Evolutionary conservation across 1,284 basidiomycete species (phyloP), one percentile per base, ranked within the genome.

Genomic region (Malassezia sp.): DNA sequence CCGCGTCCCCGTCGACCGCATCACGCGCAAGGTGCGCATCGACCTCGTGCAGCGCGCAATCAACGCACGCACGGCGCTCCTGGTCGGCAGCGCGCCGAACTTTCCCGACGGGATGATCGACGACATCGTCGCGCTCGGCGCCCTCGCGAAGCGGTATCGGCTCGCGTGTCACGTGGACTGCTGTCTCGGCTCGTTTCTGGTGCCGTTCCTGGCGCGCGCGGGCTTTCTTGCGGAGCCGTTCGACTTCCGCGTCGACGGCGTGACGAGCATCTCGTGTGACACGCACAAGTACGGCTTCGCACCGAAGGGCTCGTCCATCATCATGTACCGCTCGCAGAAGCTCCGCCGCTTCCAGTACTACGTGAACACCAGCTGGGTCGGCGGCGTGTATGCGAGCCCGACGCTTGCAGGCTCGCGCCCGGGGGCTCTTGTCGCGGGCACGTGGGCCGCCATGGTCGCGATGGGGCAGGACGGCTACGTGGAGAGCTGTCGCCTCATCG

Each of bases 361-460:
- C 42, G 59, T 71, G 35, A 60, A 63, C 52, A 56, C 64, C 23
- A 58, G 56, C 31, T 71, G 69, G 69, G 52, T 65, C 5, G 69
- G 69, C 17, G 69, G 69, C 26, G 67, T 71, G 10, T 71, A 70
- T 38, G 61, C 62, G 20, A 61, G 59, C 5, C 66, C 59, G 12
- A 63, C 53, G 5, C 62, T 59, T 7, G 43, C 43, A 14, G 62
- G 51, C 12, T 61, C 43, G 42, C 84, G 90, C 34, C 87, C 90
- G 0, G 91, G 91, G 8, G 81, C 87, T 0, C 74, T 96, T 48
- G 84, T 97, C 51, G 91, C 91, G 10, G 91, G 87, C 33, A 83
- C 88, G 14, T 97, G 90, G 89, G 88, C 91, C 3, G 87, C 87
- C 1, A 81, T 96, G 81, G 84, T 91, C 64, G 80, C 85, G 68